These are phyloP conservation scores for Candida lessepsii DNA, from an alignment of 805 yeast genomes.

Conservation along the genomic window DNA sequence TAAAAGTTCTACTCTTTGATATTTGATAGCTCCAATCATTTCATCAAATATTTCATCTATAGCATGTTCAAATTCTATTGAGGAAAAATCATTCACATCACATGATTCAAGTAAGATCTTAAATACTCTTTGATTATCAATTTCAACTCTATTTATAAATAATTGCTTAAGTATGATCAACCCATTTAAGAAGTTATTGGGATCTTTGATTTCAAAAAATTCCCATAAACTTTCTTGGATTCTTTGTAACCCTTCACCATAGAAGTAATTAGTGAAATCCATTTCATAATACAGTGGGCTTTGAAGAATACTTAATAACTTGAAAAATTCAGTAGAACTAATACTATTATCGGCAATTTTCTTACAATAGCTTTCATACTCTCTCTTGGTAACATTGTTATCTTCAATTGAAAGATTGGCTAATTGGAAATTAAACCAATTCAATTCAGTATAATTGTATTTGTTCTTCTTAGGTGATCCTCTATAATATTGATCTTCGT, in stretches of 20 bases:
- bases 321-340: conserved; percentile 6
- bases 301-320: conserved; percentile 18
- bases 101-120: conserved; percentile 20
- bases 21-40: no score
- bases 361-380: conserved; percentile 9
- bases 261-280: conserved; percentile 18
- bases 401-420: conserved; percentile 17
- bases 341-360: conserved; percentile 10
- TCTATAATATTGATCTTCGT: conserved; percentile 33
- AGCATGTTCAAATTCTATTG: conserved; percentile 18
- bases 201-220: conserved; percentile 10
- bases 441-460: conserved; percentile 31
- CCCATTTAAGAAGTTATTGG: conserved; percentile 25
- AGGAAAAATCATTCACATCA: conserved; percentile 15
- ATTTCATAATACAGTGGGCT: conserved; percentile 15
- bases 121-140: conserved; percentile 27
- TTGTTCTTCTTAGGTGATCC: conserved; percentile 35
- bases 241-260: conserved; percentile 17
- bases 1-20: not conserved
- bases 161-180: conserved; percentile 37
- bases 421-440: conserved; percentile 42
- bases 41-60: conserved; percentile 15
- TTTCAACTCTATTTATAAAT: conserved; percentile 24
- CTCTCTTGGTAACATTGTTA: conserved; percentile 5
- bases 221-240: conserved; percentile 20